A percentile compares a stretch with the other conserved stretches of the same genome.
These are phyloP conservation scores for Nyssa sinensis DNA, from an alignment of 148 eudicot species.

Conservation along the genomic window DNA sequence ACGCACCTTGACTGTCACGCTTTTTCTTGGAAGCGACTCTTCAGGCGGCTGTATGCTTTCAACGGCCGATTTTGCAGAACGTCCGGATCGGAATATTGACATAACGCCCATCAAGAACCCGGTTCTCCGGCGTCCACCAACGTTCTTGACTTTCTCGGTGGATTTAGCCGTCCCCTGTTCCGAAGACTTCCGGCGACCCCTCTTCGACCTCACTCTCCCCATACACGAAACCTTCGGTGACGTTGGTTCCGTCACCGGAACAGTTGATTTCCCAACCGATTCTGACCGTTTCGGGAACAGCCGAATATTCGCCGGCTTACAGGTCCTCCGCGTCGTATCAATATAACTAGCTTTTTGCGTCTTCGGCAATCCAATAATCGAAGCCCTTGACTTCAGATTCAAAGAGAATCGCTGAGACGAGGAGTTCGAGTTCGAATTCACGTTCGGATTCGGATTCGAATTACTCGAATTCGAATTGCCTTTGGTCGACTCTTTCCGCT, in stretches of 20 bases:
- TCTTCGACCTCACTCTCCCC: constrained; percentile 71
- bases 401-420: constrained; percentile 53
- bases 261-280: constrained; percentile 30
- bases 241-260: constrained; percentile 50
- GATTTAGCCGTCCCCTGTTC: constrained; percentile 5
- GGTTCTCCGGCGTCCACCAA: constrained; percentile 12
- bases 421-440: constrained; percentile 24
- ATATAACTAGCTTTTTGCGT: constrained; percentile 52
- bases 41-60: constrained; percentile 5
- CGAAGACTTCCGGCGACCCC: constrained; percentile 36
- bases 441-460: constrained; percentile 28
- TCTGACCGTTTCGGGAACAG: constrained; percentile 67
- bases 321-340: constrained; percentile 36
- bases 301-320: constrained; percentile 33
- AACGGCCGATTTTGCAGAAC: constrained; percentile 6
- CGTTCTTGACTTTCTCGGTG: constrained; percentile 4
- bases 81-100: constrained; percentile 39
- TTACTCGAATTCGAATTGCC: constrained; percentile 33
- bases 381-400: constrained; percentile 37
- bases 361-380: constrained; percentile 66
- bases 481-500: constrained; percentile 71
- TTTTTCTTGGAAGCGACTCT: constrained; percentile 12
- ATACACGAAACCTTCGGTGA: constrained; percentile 95
- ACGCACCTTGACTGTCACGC: constrained; percentile 15
- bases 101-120: constrained; percentile 42